These are phyloP conservation scores for Chaetoscypha palmicola DNA, from an alignment of 2,329 filamentous ascomycete genomes.

Conservation along the genomic window DNA sequence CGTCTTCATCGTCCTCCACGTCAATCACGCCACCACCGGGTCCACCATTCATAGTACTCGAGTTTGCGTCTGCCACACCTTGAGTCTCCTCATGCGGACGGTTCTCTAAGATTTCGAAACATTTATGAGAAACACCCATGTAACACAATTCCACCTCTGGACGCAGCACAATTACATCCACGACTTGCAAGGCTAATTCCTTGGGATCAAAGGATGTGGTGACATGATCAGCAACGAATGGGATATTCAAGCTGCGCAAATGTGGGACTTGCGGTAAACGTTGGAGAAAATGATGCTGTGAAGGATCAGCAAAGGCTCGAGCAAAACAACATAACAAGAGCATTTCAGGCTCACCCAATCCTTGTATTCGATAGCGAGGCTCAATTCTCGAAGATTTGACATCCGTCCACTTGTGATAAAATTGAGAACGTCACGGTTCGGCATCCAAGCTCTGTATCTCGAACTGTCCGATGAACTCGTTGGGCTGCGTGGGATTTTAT, in stretches of 20 bases:
- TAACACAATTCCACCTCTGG: constrained; percentile 73
- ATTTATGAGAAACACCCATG: constrained; percentile 68
- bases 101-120: constrained; percentile 72
- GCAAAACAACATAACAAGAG: too few relatives aligned
- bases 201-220: constrained; percentile 50
- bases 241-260: constrained; percentile 64
- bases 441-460: constrained; percentile 64
- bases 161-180: constrained; percentile 70
- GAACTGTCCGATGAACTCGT: constrained; percentile 33
- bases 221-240: constrained; percentile 57
- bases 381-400: constrained; percentile 62
- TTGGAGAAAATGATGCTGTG: constrained; percentile 71
- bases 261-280: constrained; percentile 63
- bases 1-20: constrained; percentile 41
- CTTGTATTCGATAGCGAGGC: constrained; percentile 64
- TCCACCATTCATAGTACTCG: constrained; percentile 31
- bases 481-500: constrained; percentile 38
- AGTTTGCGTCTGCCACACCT: constrained; percentile 21
- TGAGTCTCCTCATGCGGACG: constrained; percentile 39
- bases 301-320: too few relatives aligned
- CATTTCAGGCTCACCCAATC: constrained; percentile 74
- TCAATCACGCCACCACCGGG: constrained; percentile 34
- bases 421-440: constrained; percentile 59
- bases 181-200: constrained; percentile 68
- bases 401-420: constrained; percentile 75